Evolutionary conservation across 495 filamentous ascomycete genomes (phyloP), one percentile per base, ranked within the genome.

Genomic region (Penicillium macrosclerotiorum): DNA sequence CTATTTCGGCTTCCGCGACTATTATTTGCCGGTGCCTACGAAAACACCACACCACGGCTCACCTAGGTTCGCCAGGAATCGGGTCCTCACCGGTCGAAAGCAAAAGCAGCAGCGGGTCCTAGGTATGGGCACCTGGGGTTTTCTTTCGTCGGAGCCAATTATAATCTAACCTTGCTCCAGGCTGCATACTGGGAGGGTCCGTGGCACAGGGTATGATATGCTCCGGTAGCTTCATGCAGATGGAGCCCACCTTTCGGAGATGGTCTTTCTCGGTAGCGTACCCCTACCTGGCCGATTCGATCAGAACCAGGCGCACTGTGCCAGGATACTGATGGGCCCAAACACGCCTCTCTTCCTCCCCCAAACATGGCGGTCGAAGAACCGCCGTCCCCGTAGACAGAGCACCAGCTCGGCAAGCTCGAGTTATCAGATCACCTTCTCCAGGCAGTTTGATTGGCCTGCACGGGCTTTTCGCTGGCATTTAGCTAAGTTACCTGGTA

Each of bases 201-300:
- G 53, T 52, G 53, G 25, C 17, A 41, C 40, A 37, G 51, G 27
- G 36, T 50, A 46, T 54, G 54, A 55, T 55, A 57, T 58, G 47
- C 47, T 46, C 37, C 37, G 20, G 49, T 49, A 53, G 45, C 47
- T 48, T 49, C 40, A 37, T 53, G 48, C 52, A 37, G 44, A 17
- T 43, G 22, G 47, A 50, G 25, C 57, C 57, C 54, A 54, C 57
- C 47, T 44, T 45, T n/a, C n/a, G n/a, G n/a, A n/a, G n/a, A n/a
- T n/a, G n/a, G n/a, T n/a, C n/a, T n/a, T 44, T 25, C 35, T 45
- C 37, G 49, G 45, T 32, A n/a, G n/a, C n/a, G n/a, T n/a, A n/a
- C n/a, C n/a, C n/a, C n/a, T n/a, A n/a, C n/a, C n/a, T n/a, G n/a
- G n/a, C n/a, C n/a, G n/a, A n/a, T n/a, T n/a, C n/a, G n/a, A n/a